Evolutionary conservation across 164 flowering plant genomes (phyloP), one percentile per base, ranked within the genome.

Genomic region (Vitis amurensis): DNA sequence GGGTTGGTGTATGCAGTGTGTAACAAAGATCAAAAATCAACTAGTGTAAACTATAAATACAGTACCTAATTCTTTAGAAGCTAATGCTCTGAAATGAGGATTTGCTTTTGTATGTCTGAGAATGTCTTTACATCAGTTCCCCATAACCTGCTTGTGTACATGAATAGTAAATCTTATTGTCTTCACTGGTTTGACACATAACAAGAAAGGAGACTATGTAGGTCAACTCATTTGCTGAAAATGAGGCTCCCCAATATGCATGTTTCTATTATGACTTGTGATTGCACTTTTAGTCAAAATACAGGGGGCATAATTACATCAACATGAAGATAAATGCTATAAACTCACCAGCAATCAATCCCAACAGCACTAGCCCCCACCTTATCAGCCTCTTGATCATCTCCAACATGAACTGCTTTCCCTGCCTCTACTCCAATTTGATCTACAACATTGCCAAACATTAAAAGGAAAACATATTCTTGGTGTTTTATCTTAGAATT

Each of bases 401-500:
- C 98, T 69, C 98, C 97, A 68, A 92, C 85, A 75, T 92, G 97
- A 37, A 94, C 89, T 50, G 91, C 86, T 77, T 71, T 89, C 57
- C 74, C 70, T 75, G 95, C 86, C 63, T 78, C 89, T 57, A 88
- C 91, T 23, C 79, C 68, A 12, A 84, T 70, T 81, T 82, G 82
- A 70, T 88, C 98, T 93, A 76, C 66, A 76, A 72, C 50, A 73
- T 52, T 15, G 10, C 50, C 66, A 50, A 55, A 3, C 49, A 57
- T 57, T 11, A 50, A 44, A 11, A 61, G 56, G 27, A 27, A 47
- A 13, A 17, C 63, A 47, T 15, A 30, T 6, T 9, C 10, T 9
- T 49, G 52, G 7, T 37, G 44, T 37, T 37, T 37, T 37, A 37
- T 37, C 44, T 37, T 37, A 37, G 44, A 37, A 37, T 37, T 37